Percentiles rank a stretch among this genome's conserved stretches.
phyloP scores from a whole-genome alignment of 2,329 filamentous ascomycete species.

The Pseudogymnoascus verrucosus region DNA sequence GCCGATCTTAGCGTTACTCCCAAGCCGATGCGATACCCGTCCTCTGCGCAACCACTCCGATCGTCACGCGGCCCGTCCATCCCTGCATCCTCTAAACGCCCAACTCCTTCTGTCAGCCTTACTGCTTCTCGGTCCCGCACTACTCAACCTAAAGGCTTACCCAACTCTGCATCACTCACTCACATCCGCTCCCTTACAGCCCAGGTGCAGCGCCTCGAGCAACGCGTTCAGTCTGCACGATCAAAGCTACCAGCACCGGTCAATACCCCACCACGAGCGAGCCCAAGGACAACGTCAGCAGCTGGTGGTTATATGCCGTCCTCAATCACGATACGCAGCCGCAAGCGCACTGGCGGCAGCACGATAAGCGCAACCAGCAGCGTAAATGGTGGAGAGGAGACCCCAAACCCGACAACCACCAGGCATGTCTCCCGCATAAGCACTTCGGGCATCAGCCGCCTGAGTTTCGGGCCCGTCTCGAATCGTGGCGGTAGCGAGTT shows the following conservation, averaged over 20 bases:
- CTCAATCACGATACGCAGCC: constrained; percentile 57
- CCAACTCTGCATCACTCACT: constrained; percentile 64
- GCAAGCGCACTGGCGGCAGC: constrained; percentile 56
- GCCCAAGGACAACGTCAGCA: constrained; percentile 51
- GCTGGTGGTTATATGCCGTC: constrained; percentile 41
- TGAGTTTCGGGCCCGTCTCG: constrained; percentile 56
- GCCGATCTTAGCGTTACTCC: constrained; percentile 46
- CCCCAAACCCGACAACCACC: constrained; percentile 29
- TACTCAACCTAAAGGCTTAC: constrained; percentile 33
- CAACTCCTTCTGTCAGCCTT: constrained; percentile 29
- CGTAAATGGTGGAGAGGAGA: constrained; percentile 21
- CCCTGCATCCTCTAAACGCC: constrained; percentile 20
- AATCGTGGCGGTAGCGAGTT: constrained; percentile 34
- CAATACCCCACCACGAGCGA: constrained; percentile 68
- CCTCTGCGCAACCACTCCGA: not conserved
- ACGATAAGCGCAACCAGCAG: constrained; percentile 25
- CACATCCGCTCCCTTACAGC: constrained; percentile 91
- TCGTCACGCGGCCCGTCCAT: constrained; percentile 29
- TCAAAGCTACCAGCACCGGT: constrained; percentile 83
- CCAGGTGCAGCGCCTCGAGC: constrained; percentile 94
- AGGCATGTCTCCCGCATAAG: constrained; percentile 53
- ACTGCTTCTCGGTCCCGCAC: constrained; percentile 27
- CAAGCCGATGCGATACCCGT: constrained; percentile 33
- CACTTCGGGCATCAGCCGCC: constrained; percentile 52
- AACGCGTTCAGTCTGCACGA: constrained; percentile 81